A percentile compares a stretch with the other conserved stretches of the same genome.
These are phyloP conservation scores for Pseudogymnoascus sp. DNA, from an alignment of 2,329 filamentous ascomycete species.

Conservation along the genomic window DNA sequence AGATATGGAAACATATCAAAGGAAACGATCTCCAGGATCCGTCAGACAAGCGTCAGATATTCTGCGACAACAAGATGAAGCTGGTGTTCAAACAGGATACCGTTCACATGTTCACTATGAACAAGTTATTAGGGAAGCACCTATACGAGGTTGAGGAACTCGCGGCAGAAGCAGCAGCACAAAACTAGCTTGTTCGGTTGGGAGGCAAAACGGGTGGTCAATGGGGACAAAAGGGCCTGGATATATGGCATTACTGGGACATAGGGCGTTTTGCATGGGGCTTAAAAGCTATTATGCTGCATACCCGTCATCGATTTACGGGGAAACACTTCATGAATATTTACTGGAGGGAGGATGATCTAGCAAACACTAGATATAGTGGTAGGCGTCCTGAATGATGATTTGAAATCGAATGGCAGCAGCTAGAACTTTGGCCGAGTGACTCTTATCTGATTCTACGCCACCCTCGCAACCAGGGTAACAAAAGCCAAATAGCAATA, in stretches of 20 bases:
- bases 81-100: conserved; percentile 85
- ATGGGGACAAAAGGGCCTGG: conserved; percentile 1
- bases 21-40: conserved; percentile 83
- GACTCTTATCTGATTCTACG: background rate
- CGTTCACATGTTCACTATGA: conserved; percentile 99
- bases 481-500: background rate
- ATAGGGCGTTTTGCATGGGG: background rate
- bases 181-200: background rate
- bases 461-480: background rate
- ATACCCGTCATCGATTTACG: background rate
- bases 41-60: conserved; percentile 82
- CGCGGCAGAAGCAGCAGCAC: conserved; percentile 24
- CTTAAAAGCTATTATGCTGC: background rate
- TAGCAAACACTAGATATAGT: background rate
- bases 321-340: background rate
- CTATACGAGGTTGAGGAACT: conserved; percentile 74
- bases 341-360: background rate
- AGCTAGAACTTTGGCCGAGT: background rate
- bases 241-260: conserved; percentile 1
- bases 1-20: conserved; percentile 93
- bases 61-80: conserved; percentile 85
- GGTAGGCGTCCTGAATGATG: background rate
- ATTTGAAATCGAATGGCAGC: background rate
- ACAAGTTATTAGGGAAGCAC: conserved; percentile 86
- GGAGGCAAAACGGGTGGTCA: background rate